Evolutionary conservation across 2,329 filamentous ascomycete species (phyloP).

Genomic region (Pyrenochaeta sp.): DNA sequence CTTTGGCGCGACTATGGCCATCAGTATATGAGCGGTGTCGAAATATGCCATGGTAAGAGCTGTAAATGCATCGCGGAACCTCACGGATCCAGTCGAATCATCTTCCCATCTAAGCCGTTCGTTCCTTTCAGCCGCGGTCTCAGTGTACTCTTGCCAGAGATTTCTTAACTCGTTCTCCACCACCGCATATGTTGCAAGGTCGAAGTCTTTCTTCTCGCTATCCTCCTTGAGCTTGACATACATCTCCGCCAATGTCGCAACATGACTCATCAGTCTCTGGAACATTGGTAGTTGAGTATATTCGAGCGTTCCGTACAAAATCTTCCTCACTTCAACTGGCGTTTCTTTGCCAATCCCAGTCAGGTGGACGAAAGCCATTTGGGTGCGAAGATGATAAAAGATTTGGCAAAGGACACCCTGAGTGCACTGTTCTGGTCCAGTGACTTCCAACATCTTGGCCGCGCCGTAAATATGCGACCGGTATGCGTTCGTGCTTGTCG

Average conservation of each 20-base stretch:
- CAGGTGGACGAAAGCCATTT: constrained; percentile 31
- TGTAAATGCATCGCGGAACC: constrained; percentile 32
- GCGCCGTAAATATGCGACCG: constrained; percentile 40
- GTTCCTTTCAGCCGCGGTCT: constrained; percentile 7
- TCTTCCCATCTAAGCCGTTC: constrained; percentile 11
- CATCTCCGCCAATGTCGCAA: constrained; percentile 26
- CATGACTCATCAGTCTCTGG: constrained; percentile 32
- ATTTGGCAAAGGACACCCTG: constrained; percentile 39
- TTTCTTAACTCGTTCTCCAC: constrained; percentile 20
- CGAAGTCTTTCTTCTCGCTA: constrained; percentile 8
- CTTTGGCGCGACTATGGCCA: constrained; percentile 18
- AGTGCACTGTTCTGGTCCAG: constrained; percentile 33
- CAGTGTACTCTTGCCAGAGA: constrained; percentile 30
- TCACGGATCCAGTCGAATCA: constrained; percentile 1
- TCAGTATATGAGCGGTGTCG: constrained; percentile 24
- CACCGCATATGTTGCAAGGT: constrained; percentile 11
- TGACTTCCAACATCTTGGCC: constrained; percentile 34
- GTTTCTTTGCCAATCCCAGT: constrained; percentile 9
- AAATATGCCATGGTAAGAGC: constrained; percentile 36
- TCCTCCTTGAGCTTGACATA: constrained; percentile 11
- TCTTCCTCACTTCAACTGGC: constrained; percentile 15
- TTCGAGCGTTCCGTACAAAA: constrained; percentile 26
- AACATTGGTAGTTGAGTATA: constrained; percentile 34
- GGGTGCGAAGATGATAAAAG: constrained; percentile 40
- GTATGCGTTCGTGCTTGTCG: constrained; percentile 37